Evolutionary conservation across 371 early-diverging fungal species (phyloP), one percentile per base, ranked within the genome.

Genomic region (Amoeboaphelidium protococcarum): DNA sequence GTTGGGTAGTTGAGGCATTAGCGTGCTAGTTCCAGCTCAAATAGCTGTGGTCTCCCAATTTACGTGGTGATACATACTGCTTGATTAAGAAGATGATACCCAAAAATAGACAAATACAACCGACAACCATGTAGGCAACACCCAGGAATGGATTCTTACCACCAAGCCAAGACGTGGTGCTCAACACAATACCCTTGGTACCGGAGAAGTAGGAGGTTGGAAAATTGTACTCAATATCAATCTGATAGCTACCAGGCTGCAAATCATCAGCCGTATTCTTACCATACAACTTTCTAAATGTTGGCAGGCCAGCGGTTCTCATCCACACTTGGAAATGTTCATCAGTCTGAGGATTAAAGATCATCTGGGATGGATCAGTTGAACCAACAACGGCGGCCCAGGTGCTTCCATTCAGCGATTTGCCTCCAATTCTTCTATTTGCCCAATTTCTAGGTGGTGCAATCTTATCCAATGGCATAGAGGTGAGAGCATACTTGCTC

Each of bases 241-340:
- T 27, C 19, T 47, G 26, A 44, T 58, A 70, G 1, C 41, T 46
- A 10, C 65, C 68, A 41, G 40, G 31, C 13, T 49, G 48, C 26
- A 66, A 44, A 40, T 26, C 48, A 6, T 27, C 47, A 21, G 26
- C 40, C 49, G 71, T 76, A 49, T 66, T 65, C 55, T 73, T 67
- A 21, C 79, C 88, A 70, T 86, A 96, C 27, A 95, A 66, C 63
- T 98, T 98, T 43, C 94, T 72, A 62, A 97, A 96, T 46, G 74
- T 84, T 40, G 96, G 91, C 48, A 95, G 66, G 0, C 91, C 91
- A 3, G 94, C 84, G 0, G 83, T 78, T 42, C 89, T 75, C 88
- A 97, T 94, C 99, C 99, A 98, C n/a, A 95, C 95, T 61, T 85
- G 80, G 53, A 97, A 79, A 42, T 78, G 68, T 63, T 94, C 54